phyloP scores from a whole-genome alignment of 805 yeast species.

The Wilhelminamyces savonicus region DNA sequence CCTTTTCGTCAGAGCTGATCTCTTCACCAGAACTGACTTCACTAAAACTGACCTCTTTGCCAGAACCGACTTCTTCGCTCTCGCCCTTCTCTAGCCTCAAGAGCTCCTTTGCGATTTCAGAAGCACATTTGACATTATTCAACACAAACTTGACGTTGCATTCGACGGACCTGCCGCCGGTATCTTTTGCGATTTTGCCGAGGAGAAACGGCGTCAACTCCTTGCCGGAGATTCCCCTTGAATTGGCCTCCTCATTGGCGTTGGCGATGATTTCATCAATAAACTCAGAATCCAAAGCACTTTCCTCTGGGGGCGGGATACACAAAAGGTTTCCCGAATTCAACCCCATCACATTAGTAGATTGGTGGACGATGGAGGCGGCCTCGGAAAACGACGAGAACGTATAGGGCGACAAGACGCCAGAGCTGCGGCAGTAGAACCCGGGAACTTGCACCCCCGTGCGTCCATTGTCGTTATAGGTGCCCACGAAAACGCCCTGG shows the following conservation, averaged over 20 bases:
- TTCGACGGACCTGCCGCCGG: constrained; percentile 63
- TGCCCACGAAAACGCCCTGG: constrained; percentile 82
- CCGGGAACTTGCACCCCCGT: constrained; percentile 58
- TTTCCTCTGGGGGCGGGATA: constrained; percentile 67
- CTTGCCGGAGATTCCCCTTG: constrained; percentile 57
- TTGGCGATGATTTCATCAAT: constrained; percentile 51
- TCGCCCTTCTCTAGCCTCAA: constrained; percentile 22
- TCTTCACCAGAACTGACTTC: background rate
- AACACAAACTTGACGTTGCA: constrained; percentile 72
- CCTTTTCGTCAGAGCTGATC: too few relatives aligned
- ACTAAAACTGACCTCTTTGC: background rate
- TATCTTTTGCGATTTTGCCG: constrained; percentile 55
- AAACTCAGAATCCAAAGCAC: constrained; percentile 48
- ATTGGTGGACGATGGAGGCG: constrained; percentile 52
- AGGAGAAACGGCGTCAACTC: constrained; percentile 74
- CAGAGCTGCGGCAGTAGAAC: constrained; percentile 72
- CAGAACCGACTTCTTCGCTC: background rate
- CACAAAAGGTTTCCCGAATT: constrained; percentile 72
- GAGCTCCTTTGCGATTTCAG: constrained; percentile 57
- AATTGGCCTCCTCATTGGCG: constrained; percentile 53
- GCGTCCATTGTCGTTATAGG: constrained; percentile 47
- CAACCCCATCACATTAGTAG: constrained; percentile 40
- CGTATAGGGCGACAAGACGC: constrained; percentile 61
- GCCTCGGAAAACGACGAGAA: constrained; percentile 51
- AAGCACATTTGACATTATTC: constrained; percentile 66